Evolutionary conservation across 805 yeast species (phyloP).

Genomic region (Cyberlindnera misumaiensis): DNA sequence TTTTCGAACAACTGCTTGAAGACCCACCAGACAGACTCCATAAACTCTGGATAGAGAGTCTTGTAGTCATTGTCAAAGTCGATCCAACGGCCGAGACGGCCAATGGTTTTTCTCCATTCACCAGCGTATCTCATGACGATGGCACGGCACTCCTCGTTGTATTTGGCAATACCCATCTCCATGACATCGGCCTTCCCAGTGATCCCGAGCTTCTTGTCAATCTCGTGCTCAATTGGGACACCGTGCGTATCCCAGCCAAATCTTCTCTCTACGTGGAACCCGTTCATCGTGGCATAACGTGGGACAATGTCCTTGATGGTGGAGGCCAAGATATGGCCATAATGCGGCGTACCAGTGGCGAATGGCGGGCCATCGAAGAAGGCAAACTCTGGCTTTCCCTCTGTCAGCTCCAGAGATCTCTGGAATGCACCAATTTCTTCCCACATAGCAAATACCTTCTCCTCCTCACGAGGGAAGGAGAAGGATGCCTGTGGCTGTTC

Average conservation of each 20-base stretch:
- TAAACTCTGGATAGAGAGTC: conserved; percentile 89
- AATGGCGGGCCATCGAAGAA: conserved; percentile 99
- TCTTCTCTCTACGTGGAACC: conserved; percentile 91
- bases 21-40: conserved; percentile 99
- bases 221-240: conserved; percentile 95
- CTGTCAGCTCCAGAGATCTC: conserved; percentile 70
- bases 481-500: conserved; percentile 31
- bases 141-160: conserved; percentile 90
- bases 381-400: conserved; percentile 81
- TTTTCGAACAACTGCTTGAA: conserved; percentile 83
- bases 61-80: conserved; percentile 98
- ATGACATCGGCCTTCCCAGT: conserved; percentile 91
- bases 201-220: conserved; percentile 94
- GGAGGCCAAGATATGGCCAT: conserved; percentile 95
- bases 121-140: conserved; percentile 96
- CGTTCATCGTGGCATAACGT: conserved; percentile 96
- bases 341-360: conserved; percentile 99
- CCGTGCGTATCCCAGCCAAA: conserved; percentile 99
- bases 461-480: conserved; percentile 88
- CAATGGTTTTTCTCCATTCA: conserved; percentile 91
- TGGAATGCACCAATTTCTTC: conserved; percentile 92
- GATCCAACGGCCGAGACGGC: conserved; percentile 97
- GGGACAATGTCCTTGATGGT: conserved; percentile 97
- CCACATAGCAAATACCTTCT: conserved; percentile 75
- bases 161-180: conserved; percentile 88